phyloP scores from a whole-genome alignment of 805 yeast species.

The Lipomyces kockii region DNA sequence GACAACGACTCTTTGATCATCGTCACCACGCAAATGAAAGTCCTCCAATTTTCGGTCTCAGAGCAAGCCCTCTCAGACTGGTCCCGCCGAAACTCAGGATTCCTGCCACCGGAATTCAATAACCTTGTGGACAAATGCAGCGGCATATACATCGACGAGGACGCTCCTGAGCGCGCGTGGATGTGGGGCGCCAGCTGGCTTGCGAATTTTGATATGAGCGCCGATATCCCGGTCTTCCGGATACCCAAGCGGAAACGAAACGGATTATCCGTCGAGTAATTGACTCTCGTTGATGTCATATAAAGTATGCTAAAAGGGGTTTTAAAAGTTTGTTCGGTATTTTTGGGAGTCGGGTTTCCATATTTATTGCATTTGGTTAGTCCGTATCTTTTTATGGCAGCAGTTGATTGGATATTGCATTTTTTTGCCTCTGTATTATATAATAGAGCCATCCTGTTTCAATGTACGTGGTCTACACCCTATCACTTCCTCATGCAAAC shows the following conservation, averaged over 20 bases:
- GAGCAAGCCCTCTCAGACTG: slow-evolving; percentile 60
- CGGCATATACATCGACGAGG: slow-evolving; percentile 64
- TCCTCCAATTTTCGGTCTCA: slow-evolving; percentile 65
- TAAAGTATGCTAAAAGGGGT: not conserved
- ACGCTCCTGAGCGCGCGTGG: slow-evolving; percentile 62
- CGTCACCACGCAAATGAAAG: slow-evolving; percentile 72
- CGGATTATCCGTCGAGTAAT: slow-evolving; percentile 50
- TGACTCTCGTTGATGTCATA: not conserved
- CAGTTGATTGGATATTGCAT: not conserved
- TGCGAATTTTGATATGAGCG: slow-evolving; percentile 67
- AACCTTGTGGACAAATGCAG: slow-evolving; percentile 67
- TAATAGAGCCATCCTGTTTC: not conserved
- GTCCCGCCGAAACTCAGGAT: slow-evolving; percentile 78
- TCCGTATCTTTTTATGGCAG: not conserved
- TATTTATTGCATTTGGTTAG: not conserved
- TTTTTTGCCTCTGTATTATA: not conserved
- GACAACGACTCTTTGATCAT: slow-evolving; percentile 51
- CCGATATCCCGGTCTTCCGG: slow-evolving; percentile 49
- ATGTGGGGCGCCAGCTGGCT: slow-evolving; percentile 88
- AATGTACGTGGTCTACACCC: not conserved
- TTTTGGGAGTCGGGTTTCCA: not conserved
- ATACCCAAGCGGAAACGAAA: slow-evolving; percentile 51
- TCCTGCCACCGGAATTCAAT: slow-evolving; percentile 68
- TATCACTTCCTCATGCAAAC: not conserved
- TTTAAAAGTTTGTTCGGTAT: not conserved